Percentiles rank a stretch among this genome's conserved stretches.
These are phyloP conservation scores for Phytophthora tentaculata DNA, from an alignment of 352 stramenopile genomes.

Conservation along the genomic window DNA sequence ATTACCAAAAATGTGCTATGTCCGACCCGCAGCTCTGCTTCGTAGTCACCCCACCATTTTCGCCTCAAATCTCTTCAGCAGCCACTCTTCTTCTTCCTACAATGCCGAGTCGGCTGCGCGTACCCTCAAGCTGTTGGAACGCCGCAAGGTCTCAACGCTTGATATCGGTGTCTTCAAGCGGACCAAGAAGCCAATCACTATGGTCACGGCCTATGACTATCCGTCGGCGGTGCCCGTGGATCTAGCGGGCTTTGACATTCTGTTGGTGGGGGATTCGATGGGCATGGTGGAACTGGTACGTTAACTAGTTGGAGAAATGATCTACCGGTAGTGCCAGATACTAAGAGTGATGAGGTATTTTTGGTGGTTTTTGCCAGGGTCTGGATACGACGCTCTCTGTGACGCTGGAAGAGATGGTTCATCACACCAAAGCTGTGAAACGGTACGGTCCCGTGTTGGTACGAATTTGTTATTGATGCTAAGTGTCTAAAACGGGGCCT, in stretches of 20 bases:
- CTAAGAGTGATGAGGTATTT: too few species aligned
- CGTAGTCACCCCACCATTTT: conserved; percentile 1
- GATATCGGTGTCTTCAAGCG: conserved; percentile 91
- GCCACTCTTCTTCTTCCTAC: conserved; percentile 33
- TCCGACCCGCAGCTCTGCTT: conserved; percentile 6
- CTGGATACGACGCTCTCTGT: conserved; percentile 93
- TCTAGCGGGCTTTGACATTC: conserved; percentile 96
- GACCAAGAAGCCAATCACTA: conserved; percentile 97
- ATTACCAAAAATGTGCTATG: too few species aligned
- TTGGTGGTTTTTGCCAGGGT: conserved; percentile 55
- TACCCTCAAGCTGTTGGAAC: conserved; percentile 86
- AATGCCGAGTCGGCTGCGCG: conserved; percentile 59
- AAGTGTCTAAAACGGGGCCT: too few species aligned
- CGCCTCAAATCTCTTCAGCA: conserved; percentile 17
- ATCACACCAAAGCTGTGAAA: conserved; percentile 97
- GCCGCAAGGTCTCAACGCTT: conserved; percentile 84
- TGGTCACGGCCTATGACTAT: conserved; percentile 99
- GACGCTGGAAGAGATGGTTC: conserved; percentile 98
- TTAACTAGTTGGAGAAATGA: not conserved
- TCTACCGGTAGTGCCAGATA: too few species aligned
- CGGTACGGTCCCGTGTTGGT: conserved; percentile 45
- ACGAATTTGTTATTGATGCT: too few species aligned
- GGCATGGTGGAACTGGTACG: conserved; percentile 98
- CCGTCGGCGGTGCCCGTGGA: conserved; percentile 97
- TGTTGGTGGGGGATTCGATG: conserved; percentile 98